phyloP scores from a whole-genome alignment of 2,329 filamentous ascomycete genomes.

The Ascochyta koolunga region DNA sequence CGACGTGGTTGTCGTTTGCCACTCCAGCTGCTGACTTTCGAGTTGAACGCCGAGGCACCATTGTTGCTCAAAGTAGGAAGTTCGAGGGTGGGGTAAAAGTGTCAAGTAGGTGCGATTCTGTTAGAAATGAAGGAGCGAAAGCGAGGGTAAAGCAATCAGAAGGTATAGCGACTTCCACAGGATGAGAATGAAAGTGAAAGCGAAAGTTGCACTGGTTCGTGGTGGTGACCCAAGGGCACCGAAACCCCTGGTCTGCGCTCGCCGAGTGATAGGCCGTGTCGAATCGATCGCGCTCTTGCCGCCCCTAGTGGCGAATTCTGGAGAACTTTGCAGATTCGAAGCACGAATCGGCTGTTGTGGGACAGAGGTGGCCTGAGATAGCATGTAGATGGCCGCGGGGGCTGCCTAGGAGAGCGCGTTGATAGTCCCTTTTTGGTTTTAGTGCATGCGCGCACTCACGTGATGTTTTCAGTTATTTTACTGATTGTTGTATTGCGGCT shows the following conservation, averaged over 20 bases:
- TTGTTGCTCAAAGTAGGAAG: conserved; percentile 8
- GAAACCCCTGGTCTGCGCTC: conserved; percentile 26
- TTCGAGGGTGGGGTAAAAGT: background rate
- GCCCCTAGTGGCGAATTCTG: conserved; percentile 35
- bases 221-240: conserved; percentile 27
- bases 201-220: conserved; percentile 18
- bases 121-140: background rate
- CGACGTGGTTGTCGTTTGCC: conserved; percentile 11
- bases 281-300: conserved; percentile 33
- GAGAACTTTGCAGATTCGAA: conserved; percentile 7
- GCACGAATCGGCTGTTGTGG: conserved; percentile 6
- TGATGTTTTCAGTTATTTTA: background rate
- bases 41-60: conserved; percentile 35
- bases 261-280: conserved; percentile 31
- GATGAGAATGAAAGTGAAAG: background rate
- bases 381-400: background rate
- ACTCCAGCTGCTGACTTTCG: conserved; percentile 28
- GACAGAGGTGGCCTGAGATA: background rate
- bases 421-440: background rate
- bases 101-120: background rate
- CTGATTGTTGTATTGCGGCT: too few relatives aligned
- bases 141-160: background rate
- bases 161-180: conserved; percentile 1
- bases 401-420: conserved; percentile 9
- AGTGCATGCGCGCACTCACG: conserved; percentile 7